Base-by-base conservation (phyloP, 139 green algal genomes). In the Pleodorina starrii region DNA sequence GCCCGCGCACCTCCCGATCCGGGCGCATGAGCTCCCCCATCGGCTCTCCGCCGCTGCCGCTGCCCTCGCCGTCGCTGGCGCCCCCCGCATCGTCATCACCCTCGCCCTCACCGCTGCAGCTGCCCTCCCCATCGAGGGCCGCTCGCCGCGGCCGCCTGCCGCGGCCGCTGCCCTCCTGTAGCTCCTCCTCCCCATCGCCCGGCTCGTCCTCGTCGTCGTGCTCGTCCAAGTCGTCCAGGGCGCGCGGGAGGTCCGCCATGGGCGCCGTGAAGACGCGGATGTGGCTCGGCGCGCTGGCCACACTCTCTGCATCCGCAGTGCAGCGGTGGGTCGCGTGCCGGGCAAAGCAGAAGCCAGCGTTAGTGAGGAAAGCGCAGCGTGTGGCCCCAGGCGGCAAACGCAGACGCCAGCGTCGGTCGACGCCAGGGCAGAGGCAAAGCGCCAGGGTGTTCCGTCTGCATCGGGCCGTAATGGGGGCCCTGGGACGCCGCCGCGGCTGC, bases 191-290 rank as follows among this genome's bases (percentile, higher is more conserved):
- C n/a, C 60, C 5, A 51, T 59, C 84, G 1, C 94, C 57, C 36
- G 90, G 85, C 10, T 90, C 86, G 0, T 91, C 90, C 14, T 88
- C 50, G 2, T 23, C 16, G n/a, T 59, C 84, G 4, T 94, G 90
- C 9, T 91, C 88, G 11, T 91, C 89, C 10, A 85, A 77, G 38
- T 94, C 92, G 14, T 89, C 77, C 17, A 96, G 16, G n/a, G 63
- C 66, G 0, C 27, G 21, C 5, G 91, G 91, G 38, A 94, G 80
- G 5, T 90, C 92, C 80, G 95, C 92, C 87, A 97, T 72, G 0
- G 95, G 92, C 1, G 91, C 95, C 3, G 89, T 81, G 27, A 87
- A 42, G 21, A 96, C 83, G 14, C 57, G 27, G 29, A 97, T 73
- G 87, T 97, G 94, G 14, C 69, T 32, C 4, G 96, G 95, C 17